Base-by-base conservation (phyloP, 2,329 filamentous ascomycete species). In the Mycosphaerella sp. region DNA sequence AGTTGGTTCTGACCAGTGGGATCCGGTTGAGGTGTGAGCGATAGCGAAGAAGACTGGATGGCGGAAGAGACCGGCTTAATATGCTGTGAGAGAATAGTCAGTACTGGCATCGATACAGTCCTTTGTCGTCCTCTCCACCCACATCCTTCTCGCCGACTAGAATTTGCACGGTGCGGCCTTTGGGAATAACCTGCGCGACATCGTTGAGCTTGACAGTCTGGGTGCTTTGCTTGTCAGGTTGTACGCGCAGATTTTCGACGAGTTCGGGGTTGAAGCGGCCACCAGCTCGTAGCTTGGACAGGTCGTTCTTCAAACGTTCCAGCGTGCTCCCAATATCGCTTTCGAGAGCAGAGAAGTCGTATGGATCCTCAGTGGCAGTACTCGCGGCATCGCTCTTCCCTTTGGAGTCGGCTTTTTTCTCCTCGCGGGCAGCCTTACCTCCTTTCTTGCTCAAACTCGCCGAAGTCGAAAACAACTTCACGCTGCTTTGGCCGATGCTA, bases 111-210 rank as follows among this genome's bases (percentile, higher is more conserved):
- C 12, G 4, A 28, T 3, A 25, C 8, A 8, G 21, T 30, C 41
- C 37, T 27, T 57, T 10, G 13, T 34, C 30, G 70, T 36, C 21
- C 14, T 34, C 42, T 44, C 28, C 57, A 71, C 75, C 60, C 64
- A 85, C 82, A 53, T 80, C 78, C 61, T 80, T 77, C 62, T 87
- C 84, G 12, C 81, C 79, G 35, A 79, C 80, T 17, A 85, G 65
- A n/a, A 87, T 71, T 52, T 79, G 77, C 27, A 86, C 66, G 59
- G 74, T 75, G 49, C 82, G 69, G 9, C 82, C 82, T 61, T 83
- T 82, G 0, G 81, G 80, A 35, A 86, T 72, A 13, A 87, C 80
- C 63, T 85, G 83, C 2, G 82, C 84, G 50, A 87, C 62, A 62
- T 86, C 82, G 8, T 77, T 75, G 44, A 87, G 60, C 55, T 71